These are phyloP conservation scores for Onygenales sp. DNA, from an alignment of 2,329 filamentous ascomycete species.

Conservation along the genomic window DNA sequence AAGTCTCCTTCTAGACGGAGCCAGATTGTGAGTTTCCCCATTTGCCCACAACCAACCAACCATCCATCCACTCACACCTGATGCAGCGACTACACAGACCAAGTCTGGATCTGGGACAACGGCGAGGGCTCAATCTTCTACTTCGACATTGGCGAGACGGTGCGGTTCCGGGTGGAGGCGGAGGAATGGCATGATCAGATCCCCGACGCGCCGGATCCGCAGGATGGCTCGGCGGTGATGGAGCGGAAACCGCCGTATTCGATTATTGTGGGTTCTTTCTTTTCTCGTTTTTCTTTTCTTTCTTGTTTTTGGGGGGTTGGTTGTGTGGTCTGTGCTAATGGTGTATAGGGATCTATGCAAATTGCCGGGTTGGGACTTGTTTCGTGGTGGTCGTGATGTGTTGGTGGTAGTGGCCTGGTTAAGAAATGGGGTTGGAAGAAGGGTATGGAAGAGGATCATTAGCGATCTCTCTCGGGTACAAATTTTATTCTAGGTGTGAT, in stretches of 20 bases:
- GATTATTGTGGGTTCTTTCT: conserved; percentile 28
- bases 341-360: conserved; percentile 35
- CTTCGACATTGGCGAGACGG: conserved; percentile 83
- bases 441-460: too few species aligned
- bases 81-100: conserved; percentile 60
- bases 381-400: conserved; percentile 34
- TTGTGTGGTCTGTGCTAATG: background rate
- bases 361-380: conserved; percentile 36
- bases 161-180: conserved; percentile 73
- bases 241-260: conserved; percentile 50
- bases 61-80: conserved; percentile 3
- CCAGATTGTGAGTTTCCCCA: conserved; percentile 56
- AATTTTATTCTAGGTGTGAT: too few species aligned
- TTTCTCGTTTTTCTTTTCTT: background rate
- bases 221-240: conserved; percentile 46
- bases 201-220: conserved; percentile 57
- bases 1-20: conserved; percentile 63
- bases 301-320: background rate
- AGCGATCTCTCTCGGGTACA: too few species aligned
- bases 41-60: background rate
- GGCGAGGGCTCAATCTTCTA: conserved; percentile 64
- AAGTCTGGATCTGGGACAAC: conserved; percentile 75
- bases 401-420: too few species aligned
- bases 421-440: background rate
- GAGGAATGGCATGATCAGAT: conserved; percentile 90